These are phyloP conservation scores for Lipomyces starkeyi DNA, from an alignment of 805 yeast species.

Conservation along the genomic window DNA sequence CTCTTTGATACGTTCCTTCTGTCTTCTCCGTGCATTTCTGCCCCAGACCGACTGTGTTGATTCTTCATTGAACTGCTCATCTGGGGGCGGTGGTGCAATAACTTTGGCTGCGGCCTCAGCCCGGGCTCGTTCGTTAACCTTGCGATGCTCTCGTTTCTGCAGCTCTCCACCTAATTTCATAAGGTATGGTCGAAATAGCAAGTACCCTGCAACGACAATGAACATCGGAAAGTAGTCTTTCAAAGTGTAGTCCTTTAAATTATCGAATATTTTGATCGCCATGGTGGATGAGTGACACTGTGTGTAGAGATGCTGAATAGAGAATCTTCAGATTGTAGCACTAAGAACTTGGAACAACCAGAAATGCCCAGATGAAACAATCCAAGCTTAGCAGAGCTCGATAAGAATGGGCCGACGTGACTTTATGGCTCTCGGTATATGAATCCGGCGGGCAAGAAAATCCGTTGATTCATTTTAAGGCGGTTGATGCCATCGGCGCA, in stretches of 20 bases:
- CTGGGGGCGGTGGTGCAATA: conserved; percentile 27
- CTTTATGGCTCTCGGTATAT: background rate
- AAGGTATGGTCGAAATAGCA: conserved; percentile 39
- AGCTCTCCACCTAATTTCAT: conserved; percentile 32
- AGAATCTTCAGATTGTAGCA: background rate
- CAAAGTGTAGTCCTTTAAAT: conserved; percentile 27
- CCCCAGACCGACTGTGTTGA: conserved; percentile 35
- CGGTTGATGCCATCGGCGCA: background rate
- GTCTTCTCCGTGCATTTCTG: conserved; percentile 39
- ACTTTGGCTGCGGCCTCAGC: conserved; percentile 26
- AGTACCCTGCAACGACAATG: conserved; percentile 38
- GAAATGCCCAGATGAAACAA: background rate
- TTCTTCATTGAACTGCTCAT: conserved; percentile 31
- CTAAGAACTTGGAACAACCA: background rate
- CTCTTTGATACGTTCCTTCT: conserved; percentile 36
- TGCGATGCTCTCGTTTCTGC: conserved; percentile 34
- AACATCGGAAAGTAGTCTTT: conserved; percentile 32
- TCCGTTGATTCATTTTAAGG: no score
- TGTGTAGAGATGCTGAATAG: background rate
- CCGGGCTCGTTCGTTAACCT: conserved; percentile 22
- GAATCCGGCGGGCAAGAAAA: background rate
- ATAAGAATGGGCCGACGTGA: background rate
- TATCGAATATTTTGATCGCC: conserved; percentile 9
- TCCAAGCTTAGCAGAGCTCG: background rate
- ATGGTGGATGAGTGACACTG: background rate